Evolutionary conservation across 257 asterid species (phyloP), one percentile per base, ranked within the genome.

Genomic region (Capsicum rhomboideum): DNA sequence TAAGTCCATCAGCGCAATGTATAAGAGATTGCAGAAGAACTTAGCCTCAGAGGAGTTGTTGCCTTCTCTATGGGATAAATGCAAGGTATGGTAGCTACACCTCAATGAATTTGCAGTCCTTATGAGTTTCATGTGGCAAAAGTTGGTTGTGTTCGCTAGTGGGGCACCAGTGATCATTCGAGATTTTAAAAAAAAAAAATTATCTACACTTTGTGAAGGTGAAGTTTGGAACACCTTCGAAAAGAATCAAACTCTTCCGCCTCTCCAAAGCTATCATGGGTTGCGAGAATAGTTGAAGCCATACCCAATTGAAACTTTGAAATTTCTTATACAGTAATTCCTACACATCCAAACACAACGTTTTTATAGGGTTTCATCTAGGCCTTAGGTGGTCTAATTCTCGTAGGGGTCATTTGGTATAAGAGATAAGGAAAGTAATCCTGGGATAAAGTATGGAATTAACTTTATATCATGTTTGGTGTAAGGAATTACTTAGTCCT

Each of bases 41-140:
- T 82, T 95, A 86, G 89, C 97, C 16, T 90, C 96, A 0, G 99
- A 97, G 89, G 99, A 97, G 88, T 90, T 97, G 82, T 83, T 95
- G 92, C 99, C 99, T 89, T 95, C 99, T 53, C 80, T 97, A 66
- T 97, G 99, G 99, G 99, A 97, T 86, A 97, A 97, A 87, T 94
- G 97, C 94, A 94, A 96, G 99, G 99, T 96, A 93, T 64, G 69
- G 79, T 20, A 34, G 52, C 68, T 34, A 72, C 53, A 4, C 74
- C 66, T n/a, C 82, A 13, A 54, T 23, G 20, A 14, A 29, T 59
- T 78, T 29, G 54, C 44, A 64, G n/a, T 29, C 40, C 17, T 11
- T 42, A 49, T 37, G 40, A 8, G 78, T 68, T 9, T 68, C 78
- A 8, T 68, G 52, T 6, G 50, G 52, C 21, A 66, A 66, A 66